Evolutionary conservation across 2,329 filamentous ascomycete genomes (phyloP).

Genomic region (Zymoseptoria tritici): DNA sequence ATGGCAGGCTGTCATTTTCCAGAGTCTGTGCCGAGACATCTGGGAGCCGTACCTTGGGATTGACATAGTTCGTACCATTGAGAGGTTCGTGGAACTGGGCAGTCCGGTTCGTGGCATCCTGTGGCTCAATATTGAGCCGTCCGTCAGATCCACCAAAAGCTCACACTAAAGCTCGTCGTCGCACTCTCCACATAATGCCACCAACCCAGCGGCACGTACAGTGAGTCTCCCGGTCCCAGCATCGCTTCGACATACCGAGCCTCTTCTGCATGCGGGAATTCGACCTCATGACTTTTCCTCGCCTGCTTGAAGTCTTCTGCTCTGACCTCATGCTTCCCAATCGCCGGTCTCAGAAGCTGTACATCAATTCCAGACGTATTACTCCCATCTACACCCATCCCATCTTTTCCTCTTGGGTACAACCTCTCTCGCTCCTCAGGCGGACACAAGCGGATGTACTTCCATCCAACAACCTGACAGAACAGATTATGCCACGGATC

Average conservation of each 20-base stretch:
- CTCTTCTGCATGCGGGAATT: slow-evolving; percentile 49
- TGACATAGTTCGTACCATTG: too few species aligned
- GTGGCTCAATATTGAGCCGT: too few species aligned
- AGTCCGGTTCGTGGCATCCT: too few species aligned
- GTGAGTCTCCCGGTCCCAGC: slow-evolving; percentile 68
- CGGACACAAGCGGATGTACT: slow-evolving; percentile 84
- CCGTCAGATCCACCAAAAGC: slow-evolving; percentile 80
- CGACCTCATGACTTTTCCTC: slow-evolving; percentile 10
- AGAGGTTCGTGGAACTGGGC: too few species aligned
- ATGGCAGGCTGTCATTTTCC: too few species aligned
- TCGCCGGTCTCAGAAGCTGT: slow-evolving; percentile 5
- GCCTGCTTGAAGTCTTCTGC: slow-evolving; percentile 16
- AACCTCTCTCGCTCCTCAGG: slow-evolving; percentile 54
- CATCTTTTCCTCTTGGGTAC: slow-evolving; percentile 55
- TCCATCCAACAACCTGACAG: slow-evolving; percentile 78
- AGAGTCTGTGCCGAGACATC: too few species aligned
- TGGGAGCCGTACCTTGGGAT: too few species aligned
- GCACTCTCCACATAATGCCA: slow-evolving; percentile 94
- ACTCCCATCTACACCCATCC: slow-evolving; percentile 73
- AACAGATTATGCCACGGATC: slow-evolving; percentile 93
- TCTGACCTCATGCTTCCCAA: neutral
- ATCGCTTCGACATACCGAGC: slow-evolving; percentile 69
- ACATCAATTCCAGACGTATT: slow-evolving; percentile 82
- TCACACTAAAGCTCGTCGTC: slow-evolving; percentile 84
- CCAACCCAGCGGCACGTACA: slow-evolving; percentile 92